phyloP scores from a whole-genome alignment of 208 protist genomes.

The Leishmania lainsoni region DNA sequence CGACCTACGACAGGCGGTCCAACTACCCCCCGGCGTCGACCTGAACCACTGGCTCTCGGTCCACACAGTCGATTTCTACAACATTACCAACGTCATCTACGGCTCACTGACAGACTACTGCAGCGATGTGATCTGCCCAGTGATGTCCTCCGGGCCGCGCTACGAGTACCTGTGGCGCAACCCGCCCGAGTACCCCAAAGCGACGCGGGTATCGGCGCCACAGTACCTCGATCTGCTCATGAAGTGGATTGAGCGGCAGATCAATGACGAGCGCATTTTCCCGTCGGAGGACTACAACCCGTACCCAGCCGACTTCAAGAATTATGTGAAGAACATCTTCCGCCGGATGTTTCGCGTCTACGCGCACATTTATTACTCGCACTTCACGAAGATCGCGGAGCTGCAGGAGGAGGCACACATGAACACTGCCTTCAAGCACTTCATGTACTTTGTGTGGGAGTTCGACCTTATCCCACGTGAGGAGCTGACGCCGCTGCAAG shows the following conservation, averaged over 20 bases:
- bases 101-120: constrained; percentile 99
- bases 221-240: constrained; percentile 98
- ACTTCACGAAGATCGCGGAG: constrained; percentile 95
- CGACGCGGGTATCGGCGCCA: constrained; percentile 95
- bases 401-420: constrained; percentile 97
- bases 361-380: constrained; percentile 99
- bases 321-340: constrained; percentile 96
- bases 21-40: constrained; percentile 95
- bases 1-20: constrained; percentile 95
- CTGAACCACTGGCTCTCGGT: constrained; percentile 98
- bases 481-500: constrained; percentile 79
- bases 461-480: constrained; percentile 85
- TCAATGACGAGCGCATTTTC: constrained; percentile 98
- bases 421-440: constrained; percentile 97
- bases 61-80: constrained; percentile 99
- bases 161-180: constrained; percentile 98
- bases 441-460: constrained; percentile 92
- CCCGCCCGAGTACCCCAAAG: constrained; percentile 94
- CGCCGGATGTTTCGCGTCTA: constrained; percentile 99
- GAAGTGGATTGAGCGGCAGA: constrained; percentile 97
- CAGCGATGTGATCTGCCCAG: constrained; percentile 93
- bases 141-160: constrained; percentile 96
- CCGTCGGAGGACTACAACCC: constrained; percentile 93
- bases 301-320: constrained; percentile 85
- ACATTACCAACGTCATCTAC: constrained; percentile 99